Base-by-base conservation (phyloP, 116 monocot genomes). In the Posidonia oceanica region DNA sequence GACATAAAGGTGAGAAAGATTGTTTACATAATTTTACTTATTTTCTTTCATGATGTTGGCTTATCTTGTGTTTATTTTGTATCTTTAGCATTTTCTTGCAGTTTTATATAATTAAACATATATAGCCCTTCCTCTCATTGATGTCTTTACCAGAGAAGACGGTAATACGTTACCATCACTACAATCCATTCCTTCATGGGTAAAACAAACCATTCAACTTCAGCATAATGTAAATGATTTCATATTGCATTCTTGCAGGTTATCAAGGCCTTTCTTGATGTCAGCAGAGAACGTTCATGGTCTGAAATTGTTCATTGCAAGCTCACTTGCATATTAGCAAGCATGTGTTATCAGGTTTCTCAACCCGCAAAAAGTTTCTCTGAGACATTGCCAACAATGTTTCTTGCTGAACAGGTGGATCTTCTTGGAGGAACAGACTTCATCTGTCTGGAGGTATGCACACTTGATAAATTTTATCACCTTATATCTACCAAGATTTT, bases 371-470 rank as follows among this genome's bases (percentile, higher is more conserved):
- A 76, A 39, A 67, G 44, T 84, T 23, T 59, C 61, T 15, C 60
- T 22, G 75, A 80, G 29, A 57, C 54, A 13, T 17, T 15, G 13
- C 3, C 67, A 68, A 66, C 82, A 7, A 71, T 42, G 54, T 87
- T 97, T 75, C 69, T 88, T 72, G 71, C 72, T 23, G 83, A 89
- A 73, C 89, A 85, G 70, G 74, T 97, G 48, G 82, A 92, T 71
- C 81, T 83, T 56, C 77, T 97, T 84, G 97, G 92, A 74, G 97
- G 92, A 80, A 89, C 89, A 64, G 87, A 92, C 18, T 97, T 91
- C 57, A 81, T 97, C 53, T 97, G 97, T 74, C 75, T 89, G 52
- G 89, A 97, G 97, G 97, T 97, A 10, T 72, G 62, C 36, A 38
- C 48, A 10, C 7, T 48, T 42, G 42, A 48, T 48, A 10, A 10